Evolutionary conservation across 345 rosid species (phyloP), one percentile per base, ranked within the genome.

Genomic region (Populus alba): DNA sequence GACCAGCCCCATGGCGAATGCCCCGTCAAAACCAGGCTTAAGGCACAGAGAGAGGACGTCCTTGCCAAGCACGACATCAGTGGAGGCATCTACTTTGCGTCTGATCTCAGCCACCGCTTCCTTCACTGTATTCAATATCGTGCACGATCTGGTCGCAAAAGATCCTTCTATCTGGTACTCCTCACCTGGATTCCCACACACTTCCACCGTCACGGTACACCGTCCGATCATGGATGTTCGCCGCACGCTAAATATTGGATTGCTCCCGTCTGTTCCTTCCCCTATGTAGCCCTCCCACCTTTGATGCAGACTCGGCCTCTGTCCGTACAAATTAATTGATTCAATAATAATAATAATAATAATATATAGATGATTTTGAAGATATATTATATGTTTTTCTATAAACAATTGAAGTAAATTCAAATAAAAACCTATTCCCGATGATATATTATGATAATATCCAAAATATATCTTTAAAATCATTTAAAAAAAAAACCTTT

Each of bases 41-140:
- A 92, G 43, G 62, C 85, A 82, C 22, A 96, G 77, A 13, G 88
- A 83, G 81, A 91, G 92, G 3, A 90, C 99, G 78, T 96, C 99
- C 68, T 89, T 90, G 11, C 97, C 98, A 49, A 96, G 95, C 78
- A 90, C 84, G 49, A 96, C 95, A 45, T 86, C 83, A 33, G 98
- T 96, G 41, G 99, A 86, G 39, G 89, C 76, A 75, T 96, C 99
- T 37, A 94, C 97, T 87, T 96, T 96, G 85, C 98, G 96, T 81
- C 89, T 81, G 62, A 96, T 93, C 91, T 92, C 97, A 53, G 98
- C 96, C 88, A 91, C 90, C 1, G 79, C 73, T 8, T 81, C 84
- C 84, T 87, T 90, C 33, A 17, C 27, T 66, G 83, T 16, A 27
- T 87, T 86, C 61, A 73, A 77, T 51, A 96, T 81, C 41, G 81